Percentiles rank a stretch among this genome's conserved stretches.
Conservation (phyloP, 148 eudicot species). For the Beta vulgaris region DNA sequence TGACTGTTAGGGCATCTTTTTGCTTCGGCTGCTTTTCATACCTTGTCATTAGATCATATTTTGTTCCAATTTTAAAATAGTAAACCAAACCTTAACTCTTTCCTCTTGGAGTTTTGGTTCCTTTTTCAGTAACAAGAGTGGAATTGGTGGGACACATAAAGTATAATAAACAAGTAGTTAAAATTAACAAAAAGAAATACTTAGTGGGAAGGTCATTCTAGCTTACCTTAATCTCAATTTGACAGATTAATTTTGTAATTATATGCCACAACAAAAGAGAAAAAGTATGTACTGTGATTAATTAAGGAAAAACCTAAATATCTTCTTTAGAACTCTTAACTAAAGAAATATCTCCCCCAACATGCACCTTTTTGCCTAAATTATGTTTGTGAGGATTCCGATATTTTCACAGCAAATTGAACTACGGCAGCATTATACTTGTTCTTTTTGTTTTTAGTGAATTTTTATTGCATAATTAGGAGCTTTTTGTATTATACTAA, state of each 20-base stretch:
- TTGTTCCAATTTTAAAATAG: neutral
- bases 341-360: slow-evolving; percentile 9
- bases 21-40: neutral
- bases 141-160: neutral
- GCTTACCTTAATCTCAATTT: neutral
- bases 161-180: neutral
- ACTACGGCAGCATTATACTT: neutral
- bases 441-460: neutral
- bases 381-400: neutral
- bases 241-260: neutral
- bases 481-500: neutral
- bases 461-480: neutral
- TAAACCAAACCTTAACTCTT: slow-evolving; percentile 9
- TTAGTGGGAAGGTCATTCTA: slow-evolving; percentile 13
- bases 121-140: neutral
- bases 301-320: neutral
- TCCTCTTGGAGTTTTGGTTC: slow-evolving; percentile 14
- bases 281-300: neutral
- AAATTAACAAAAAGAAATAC: neutral
- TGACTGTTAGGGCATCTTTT: neutral
- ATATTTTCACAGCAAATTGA: neutral
- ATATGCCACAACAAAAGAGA: slow-evolving; percentile 5
- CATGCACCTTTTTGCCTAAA: neutral
- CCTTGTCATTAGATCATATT: neutral
- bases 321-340: neutral